Evolutionary conservation across 2,329 filamentous ascomycete genomes (phyloP).

Genomic region (Diaporthe longicolla): DNA sequence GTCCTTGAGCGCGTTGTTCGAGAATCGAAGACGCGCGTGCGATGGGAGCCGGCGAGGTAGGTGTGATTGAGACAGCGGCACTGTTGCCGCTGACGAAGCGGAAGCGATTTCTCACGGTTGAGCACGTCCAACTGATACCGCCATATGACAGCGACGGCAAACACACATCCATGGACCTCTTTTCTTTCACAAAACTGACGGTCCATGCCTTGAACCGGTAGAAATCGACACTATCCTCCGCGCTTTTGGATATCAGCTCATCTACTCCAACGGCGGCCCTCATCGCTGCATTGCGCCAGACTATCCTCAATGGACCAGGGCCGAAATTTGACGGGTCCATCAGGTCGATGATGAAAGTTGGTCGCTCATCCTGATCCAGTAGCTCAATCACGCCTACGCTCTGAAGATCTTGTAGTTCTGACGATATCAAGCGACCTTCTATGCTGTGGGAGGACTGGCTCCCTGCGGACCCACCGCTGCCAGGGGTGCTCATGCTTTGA

Average conservation of each 20-base stretch:
- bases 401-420: slow-evolving; percentile 70
- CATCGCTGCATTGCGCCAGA: slow-evolving; percentile 79
- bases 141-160: slow-evolving; percentile 72
- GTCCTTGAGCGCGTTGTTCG: slow-evolving; percentile 54
- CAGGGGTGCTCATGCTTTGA: slow-evolving; percentile 63
- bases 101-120: slow-evolving; percentile 76
- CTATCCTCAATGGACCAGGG: slow-evolving; percentile 68
- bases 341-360: slow-evolving; percentile 82
- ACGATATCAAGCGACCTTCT: slow-evolving; percentile 62
- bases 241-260: slow-evolving; percentile 68
- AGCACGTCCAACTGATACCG: slow-evolving; percentile 78
- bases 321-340: slow-evolving; percentile 68
- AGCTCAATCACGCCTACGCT: slow-evolving; percentile 79
- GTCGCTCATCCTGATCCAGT: slow-evolving; percentile 81
- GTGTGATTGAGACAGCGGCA: slow-evolving; percentile 55
- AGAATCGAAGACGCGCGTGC: slow-evolving; percentile 53
- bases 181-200: slow-evolving; percentile 67
- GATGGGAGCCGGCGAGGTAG: slow-evolving; percentile 57
- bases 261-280: slow-evolving; percentile 69
- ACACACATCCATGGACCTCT: slow-evolving; percentile 66
- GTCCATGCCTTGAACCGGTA: slow-evolving; percentile 79
- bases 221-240: slow-evolving; percentile 64
- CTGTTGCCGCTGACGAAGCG: slow-evolving; percentile 75
- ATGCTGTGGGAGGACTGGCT: slow-evolving; percentile 66
- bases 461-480: slow-evolving; percentile 68